phyloP scores from a whole-genome alignment of 768 basidiomycete genomes.

The Holtermanniella nyarrowii region DNA sequence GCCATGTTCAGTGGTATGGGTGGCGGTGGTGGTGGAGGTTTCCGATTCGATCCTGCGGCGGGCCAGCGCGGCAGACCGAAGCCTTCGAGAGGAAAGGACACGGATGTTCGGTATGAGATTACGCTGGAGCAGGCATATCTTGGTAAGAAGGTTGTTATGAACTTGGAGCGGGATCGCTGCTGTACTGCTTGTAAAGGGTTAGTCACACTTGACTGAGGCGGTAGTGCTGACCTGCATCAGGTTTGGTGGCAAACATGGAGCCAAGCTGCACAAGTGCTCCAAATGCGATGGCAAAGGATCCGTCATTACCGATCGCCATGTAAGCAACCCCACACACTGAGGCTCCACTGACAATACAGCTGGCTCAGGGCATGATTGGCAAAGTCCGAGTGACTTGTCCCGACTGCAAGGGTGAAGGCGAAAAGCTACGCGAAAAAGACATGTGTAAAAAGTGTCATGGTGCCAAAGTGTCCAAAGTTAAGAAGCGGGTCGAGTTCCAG shows the following conservation, averaged over 20 bases:
- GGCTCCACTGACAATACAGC: conserved; percentile 7
- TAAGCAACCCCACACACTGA: conserved; percentile 26
- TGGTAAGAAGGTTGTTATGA: conserved; percentile 79
- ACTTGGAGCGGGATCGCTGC: conserved; percentile 71
- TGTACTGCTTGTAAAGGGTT: conserved; percentile 76
- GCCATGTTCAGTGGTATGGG: conserved; percentile 44
- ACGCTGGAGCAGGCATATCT: conserved; percentile 87
- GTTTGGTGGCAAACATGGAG: conserved; percentile 67
- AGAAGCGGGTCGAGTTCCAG: conserved; percentile 75
- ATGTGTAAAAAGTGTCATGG: conserved; percentile 98
- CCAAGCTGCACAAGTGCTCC: conserved; percentile 73
- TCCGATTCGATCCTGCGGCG: conserved; percentile 48
- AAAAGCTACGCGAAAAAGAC: conserved; percentile 29
- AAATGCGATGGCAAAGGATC: conserved; percentile 71
- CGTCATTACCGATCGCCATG: conserved; percentile 37
- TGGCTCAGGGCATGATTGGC: conserved; percentile 37
- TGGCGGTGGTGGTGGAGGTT: conserved; percentile 44
- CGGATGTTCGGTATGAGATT: conserved; percentile 52
- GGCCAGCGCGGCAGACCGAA: conserved; percentile 8
- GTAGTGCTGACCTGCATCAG: conserved; percentile 42
- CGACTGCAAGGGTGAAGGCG: conserved; percentile 39
- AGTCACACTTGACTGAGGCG: conserved; percentile 8
- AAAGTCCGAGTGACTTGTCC: conserved; percentile 38
- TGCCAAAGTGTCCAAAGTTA: conserved; percentile 68
- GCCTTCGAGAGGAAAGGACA: conserved; percentile 21